A percentile compares a stretch with the other conserved stretches of the same genome.
These are phyloP conservation scores for Tympanopsis confertula DNA, from an alignment of 2,329 filamentous ascomycete genomes.

Conservation along the genomic window DNA sequence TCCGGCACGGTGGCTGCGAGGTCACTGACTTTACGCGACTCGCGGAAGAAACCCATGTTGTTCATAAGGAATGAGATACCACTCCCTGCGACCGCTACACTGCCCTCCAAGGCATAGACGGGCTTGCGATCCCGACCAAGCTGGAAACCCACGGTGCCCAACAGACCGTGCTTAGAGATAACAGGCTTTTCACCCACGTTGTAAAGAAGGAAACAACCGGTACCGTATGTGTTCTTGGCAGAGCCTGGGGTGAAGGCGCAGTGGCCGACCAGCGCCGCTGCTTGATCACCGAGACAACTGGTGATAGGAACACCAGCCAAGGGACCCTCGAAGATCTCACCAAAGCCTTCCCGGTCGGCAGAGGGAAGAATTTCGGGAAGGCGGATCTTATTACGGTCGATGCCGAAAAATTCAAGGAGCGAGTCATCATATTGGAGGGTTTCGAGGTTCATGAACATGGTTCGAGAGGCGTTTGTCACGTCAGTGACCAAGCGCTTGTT, in stretches of 20 bases:
- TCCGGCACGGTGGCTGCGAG: constrained; percentile 52
- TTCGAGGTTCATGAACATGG: constrained; percentile 78
- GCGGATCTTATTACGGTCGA: constrained; percentile 57
- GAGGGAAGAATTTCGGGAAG: constrained; percentile 71
- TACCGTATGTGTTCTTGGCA: constrained; percentile 80
- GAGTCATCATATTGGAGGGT: constrained; percentile 64
- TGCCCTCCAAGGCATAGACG: constrained; percentile 67
- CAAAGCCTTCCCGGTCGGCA: constrained; percentile 58
- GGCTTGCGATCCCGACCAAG: constrained; percentile 51
- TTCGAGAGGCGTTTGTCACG: constrained; percentile 70
- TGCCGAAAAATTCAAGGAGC: constrained; percentile 63
- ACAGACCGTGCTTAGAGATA: constrained; percentile 64
- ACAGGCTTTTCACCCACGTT: constrained; percentile 73
- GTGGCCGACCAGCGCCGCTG: constrained; percentile 69
- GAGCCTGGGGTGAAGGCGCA: constrained; percentile 65
- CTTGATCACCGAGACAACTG: constrained; percentile 73
- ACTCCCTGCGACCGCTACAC: constrained; percentile 66
- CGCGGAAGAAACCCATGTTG: constrained; percentile 50
- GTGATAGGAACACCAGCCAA: constrained; percentile 61
- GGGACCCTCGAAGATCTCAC: constrained; percentile 44
- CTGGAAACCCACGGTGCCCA: constrained; percentile 69
- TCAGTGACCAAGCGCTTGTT: constrained; percentile 64
- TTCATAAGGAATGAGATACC: constrained; percentile 64
- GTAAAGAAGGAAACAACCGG: constrained; percentile 74
- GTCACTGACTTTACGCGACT: constrained; percentile 51